Percentiles rank a stretch among this genome's conserved stretches.
Evolutionary conservation across 495 filamentous ascomycete genomes (phyloP).

Genomic region (Penicillium ucsense): DNA sequence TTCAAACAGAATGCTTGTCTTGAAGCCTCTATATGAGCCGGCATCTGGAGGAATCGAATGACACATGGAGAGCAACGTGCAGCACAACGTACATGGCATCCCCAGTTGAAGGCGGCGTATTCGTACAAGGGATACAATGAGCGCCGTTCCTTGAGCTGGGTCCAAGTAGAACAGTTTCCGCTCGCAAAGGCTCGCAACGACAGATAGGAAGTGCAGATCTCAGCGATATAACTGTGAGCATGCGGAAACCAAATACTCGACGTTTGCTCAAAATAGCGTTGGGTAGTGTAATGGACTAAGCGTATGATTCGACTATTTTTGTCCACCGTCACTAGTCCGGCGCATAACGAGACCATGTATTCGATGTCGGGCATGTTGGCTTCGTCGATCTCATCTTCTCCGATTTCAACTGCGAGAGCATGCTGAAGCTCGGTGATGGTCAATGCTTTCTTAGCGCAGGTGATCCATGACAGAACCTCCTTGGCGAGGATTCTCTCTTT

Average conservation of each 20-base stretch:
- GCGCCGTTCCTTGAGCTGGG: background rate
- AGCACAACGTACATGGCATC: no score
- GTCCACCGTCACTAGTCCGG: slow-evolving; percentile 43
- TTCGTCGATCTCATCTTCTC: slow-evolving; percentile 22
- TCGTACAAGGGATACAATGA: background rate
- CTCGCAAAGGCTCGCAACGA: slow-evolving; percentile 4
- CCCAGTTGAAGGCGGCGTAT: background rate
- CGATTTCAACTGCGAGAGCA: slow-evolving; percentile 34
- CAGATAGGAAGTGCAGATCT: slow-evolving; percentile 13
- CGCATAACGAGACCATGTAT: slow-evolving; percentile 36
- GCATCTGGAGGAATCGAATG: no score
- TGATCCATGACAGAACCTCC: slow-evolving; percentile 25
- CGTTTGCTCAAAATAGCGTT: slow-evolving; percentile 36
- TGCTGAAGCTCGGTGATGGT: slow-evolving; percentile 34
- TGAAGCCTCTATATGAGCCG: no score
- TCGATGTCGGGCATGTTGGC: slow-evolving; percentile 29
- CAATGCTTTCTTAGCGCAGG: slow-evolving; percentile 29
- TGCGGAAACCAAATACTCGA: slow-evolving; percentile 9
- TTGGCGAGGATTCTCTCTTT: slow-evolving; percentile 16
- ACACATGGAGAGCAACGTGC: no score
- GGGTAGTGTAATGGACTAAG: slow-evolving; percentile 45
- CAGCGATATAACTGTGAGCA: slow-evolving; percentile 3
- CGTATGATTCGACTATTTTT: slow-evolving; percentile 11
- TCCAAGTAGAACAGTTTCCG: background rate
- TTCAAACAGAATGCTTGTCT: no score